Percentiles rank a stretch among this genome's conserved stretches.
These are phyloP conservation scores for Mortierella sp. DNA, from an alignment of 371 early-diverging fungal genomes.

Conservation along the genomic window DNA sequence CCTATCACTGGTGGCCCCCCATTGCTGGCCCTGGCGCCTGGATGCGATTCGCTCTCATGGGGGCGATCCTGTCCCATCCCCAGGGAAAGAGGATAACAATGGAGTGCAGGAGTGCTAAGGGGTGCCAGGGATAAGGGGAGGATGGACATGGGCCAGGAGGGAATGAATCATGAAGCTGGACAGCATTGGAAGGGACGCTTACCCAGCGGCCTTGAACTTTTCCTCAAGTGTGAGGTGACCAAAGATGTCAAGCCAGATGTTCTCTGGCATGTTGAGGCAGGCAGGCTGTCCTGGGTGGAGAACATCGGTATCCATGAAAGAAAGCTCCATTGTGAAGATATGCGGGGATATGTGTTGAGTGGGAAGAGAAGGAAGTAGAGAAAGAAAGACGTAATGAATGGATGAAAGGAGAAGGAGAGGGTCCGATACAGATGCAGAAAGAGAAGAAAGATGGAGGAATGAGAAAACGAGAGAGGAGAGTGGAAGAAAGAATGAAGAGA, in stretches of 20 bases:
- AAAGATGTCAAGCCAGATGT: conserved; percentile 15
- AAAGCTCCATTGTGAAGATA: background rate
- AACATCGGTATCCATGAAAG: background rate
- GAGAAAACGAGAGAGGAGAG: background rate
- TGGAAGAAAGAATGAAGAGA: too few species aligned
- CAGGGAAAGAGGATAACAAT: too few species aligned
- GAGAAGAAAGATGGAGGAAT: background rate
- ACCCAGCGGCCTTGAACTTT: conserved; percentile 4
- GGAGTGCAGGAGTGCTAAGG: background rate
- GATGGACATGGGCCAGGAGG: too few species aligned
- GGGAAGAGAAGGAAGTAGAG: background rate
- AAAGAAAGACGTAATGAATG: background rate
- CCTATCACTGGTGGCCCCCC: too few species aligned
- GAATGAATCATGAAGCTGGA: background rate
- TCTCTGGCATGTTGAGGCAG: conserved; percentile 6
- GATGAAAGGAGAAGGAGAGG: conserved; percentile 5
- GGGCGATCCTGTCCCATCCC: too few species aligned
- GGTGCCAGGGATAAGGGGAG: background rate
- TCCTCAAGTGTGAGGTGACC: conserved; percentile 6
- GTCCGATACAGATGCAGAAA: background rate
- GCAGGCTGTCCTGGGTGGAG: too few species aligned
- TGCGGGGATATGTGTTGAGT: background rate
- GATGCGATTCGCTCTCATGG: too few species aligned
- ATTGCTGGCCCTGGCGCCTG: too few species aligned
- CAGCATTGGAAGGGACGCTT: background rate